A percentile compares a stretch with the other conserved stretches of the same genome.
Conservation (phyloP, 345 rosid genomes). For the Raphanus raphanistrum region DNA sequence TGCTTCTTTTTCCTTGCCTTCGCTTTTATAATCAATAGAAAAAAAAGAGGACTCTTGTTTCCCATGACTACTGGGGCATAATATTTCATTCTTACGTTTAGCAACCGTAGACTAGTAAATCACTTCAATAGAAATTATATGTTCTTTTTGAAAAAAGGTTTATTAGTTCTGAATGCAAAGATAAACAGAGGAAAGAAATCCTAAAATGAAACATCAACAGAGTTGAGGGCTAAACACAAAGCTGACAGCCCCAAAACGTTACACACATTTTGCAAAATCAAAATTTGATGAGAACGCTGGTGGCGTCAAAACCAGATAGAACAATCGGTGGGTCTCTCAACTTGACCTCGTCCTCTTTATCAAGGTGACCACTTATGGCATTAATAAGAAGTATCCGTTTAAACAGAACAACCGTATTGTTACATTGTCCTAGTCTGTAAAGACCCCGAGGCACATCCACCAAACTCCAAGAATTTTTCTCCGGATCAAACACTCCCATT, state of each 20-base stretch:
- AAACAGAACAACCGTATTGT: constrained; percentile 67
- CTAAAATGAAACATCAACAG: background rate
- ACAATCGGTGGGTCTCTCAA: constrained; percentile 63
- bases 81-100: too few species aligned
- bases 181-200: background rate
- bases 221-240: background rate
- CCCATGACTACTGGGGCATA: too few species aligned
- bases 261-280: constrained; percentile 10
- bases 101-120: too few species aligned
- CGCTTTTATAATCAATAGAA: too few species aligned
- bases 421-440: constrained; percentile 62
- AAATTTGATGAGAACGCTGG: constrained; percentile 25
- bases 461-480: constrained; percentile 63
- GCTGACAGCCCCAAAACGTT: background rate
- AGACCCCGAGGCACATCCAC: constrained; percentile 70
- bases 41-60: too few species aligned
- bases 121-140: too few species aligned
- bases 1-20: too few species aligned
- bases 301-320: constrained; percentile 65
- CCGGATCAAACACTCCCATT: constrained; percentile 61
- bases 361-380: constrained; percentile 64
- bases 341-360: constrained; percentile 57
- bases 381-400: constrained; percentile 20
- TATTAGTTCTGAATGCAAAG: background rate
- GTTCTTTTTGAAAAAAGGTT: too few species aligned